These are phyloP conservation scores for Marsdenia floribunda DNA, from an alignment of 257 asterid species.

Conservation along the genomic window DNA sequence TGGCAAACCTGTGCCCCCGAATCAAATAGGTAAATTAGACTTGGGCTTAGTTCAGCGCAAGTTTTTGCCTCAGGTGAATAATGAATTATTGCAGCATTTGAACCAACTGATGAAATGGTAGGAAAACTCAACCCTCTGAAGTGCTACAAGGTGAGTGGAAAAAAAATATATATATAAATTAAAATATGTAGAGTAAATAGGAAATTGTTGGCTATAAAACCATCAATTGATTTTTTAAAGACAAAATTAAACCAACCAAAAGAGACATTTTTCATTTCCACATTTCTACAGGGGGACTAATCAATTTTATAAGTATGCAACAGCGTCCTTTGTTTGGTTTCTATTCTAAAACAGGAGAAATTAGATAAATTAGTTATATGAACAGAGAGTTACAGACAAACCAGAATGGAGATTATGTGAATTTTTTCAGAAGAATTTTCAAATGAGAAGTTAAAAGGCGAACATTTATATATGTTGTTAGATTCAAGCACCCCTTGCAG, in stretches of 20 bases:
- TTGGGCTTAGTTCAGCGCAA: slow-evolving; percentile 88
- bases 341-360: background rate
- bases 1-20: slow-evolving; percentile 92
- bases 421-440: background rate
- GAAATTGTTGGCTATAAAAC: slow-evolving; percentile 7
- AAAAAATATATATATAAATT: background rate
- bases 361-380: background rate
- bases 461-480: background rate
- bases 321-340: background rate
- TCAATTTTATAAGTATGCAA: background rate
- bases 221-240: background rate
- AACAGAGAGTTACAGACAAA: background rate
- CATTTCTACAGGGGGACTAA: background rate
- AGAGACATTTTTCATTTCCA: background rate
- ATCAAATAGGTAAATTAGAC: slow-evolving; percentile 76
- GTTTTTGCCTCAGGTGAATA: slow-evolving; percentile 67
- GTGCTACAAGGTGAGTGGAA: slow-evolving; percentile 37
- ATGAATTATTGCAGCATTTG: slow-evolving; percentile 92
- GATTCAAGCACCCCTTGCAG: background rate
- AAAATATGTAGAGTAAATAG: slow-evolving; percentile 5
- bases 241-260: background rate
- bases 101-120: slow-evolving; percentile 92
- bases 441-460: background rate
- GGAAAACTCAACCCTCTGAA: slow-evolving; percentile 92
- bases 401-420: background rate